phyloP scores from a whole-genome alignment of 257 asterid genomes.

The Nicotiana knightiana region DNA sequence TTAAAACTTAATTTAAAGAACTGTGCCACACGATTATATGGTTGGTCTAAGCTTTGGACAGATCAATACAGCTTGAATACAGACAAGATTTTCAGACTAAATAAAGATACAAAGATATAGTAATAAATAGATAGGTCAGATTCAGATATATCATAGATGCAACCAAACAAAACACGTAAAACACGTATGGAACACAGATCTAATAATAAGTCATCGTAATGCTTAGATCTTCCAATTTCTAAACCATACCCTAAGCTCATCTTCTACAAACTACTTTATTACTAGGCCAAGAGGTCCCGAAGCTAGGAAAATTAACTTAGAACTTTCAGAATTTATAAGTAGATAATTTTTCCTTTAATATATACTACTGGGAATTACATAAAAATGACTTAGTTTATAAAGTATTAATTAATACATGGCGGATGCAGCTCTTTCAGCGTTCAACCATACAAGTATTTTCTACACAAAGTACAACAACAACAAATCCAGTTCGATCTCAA shows the following conservation, averaged over 20 bases:
- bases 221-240: not conserved
- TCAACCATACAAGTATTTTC: too few relatives aligned
- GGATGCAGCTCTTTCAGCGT: too few relatives aligned
- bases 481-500: too few relatives aligned
- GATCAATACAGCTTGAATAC: conserved; percentile 2
- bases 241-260: not conserved
- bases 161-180: not conserved
- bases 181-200: not conserved
- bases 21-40: not conserved
- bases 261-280: not conserved
- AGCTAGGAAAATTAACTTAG: not conserved
- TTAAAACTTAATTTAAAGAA: not conserved
- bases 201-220: not conserved
- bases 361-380: not conserved
- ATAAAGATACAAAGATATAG: not conserved
- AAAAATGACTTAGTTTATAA: too few relatives aligned
- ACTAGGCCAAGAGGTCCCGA: not conserved
- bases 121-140: not conserved
- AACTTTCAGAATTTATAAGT: not conserved
- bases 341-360: not conserved
- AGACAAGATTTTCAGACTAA: not conserved
- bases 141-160: not conserved
- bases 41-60: conserved; percentile 1
- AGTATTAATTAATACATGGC: too few relatives aligned
- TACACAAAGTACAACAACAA: too few relatives aligned